Evolutionary conservation across 2,329 filamentous ascomycete species (phyloP).

Genomic region (Aspergillus pseudoviridinutans): DNA sequence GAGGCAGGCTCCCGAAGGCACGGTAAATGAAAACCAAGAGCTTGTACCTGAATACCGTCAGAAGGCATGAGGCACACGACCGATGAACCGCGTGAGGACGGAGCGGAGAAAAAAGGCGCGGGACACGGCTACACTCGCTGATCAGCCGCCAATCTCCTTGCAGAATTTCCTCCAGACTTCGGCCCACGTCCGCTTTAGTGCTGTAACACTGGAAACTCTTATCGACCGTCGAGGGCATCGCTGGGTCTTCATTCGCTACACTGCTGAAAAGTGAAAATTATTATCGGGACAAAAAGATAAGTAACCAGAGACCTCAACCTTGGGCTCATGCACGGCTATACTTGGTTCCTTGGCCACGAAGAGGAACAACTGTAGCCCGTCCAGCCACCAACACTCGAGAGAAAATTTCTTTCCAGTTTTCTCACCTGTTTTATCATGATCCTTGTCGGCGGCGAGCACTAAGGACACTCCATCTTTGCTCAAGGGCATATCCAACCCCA

Average conservation of each 20-base stretch:
- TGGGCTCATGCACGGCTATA: background rate
- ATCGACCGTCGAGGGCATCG: background rate
- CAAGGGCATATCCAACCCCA: background rate
- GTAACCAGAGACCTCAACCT: background rate
- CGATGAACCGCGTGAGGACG: background rate
- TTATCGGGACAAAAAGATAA: background rate
- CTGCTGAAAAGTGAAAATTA: background rate
- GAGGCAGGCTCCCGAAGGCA: background rate
- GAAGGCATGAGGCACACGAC: slow-evolving; percentile 1
- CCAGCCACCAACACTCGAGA: background rate
- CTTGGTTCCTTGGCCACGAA: background rate
- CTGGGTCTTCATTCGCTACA: background rate
- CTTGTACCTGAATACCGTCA: background rate
- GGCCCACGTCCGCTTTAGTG: background rate
- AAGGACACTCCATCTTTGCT: background rate
- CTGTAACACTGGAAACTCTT: background rate
- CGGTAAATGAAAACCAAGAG: background rate
- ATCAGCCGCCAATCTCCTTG: slow-evolving; percentile 4
- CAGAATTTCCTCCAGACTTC: background rate
- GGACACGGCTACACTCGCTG: background rate
- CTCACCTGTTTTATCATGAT: background rate
- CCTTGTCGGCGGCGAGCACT: background rate
- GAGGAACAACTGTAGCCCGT: background rate
- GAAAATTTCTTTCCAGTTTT: background rate
- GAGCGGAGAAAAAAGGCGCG: slow-evolving; percentile 1